A percentile compares a stretch with the other conserved stretches of the same genome.
Evolutionary conservation across 164 flowering plant species (phyloP).

Genomic region (Nymphaea thermarum): DNA sequence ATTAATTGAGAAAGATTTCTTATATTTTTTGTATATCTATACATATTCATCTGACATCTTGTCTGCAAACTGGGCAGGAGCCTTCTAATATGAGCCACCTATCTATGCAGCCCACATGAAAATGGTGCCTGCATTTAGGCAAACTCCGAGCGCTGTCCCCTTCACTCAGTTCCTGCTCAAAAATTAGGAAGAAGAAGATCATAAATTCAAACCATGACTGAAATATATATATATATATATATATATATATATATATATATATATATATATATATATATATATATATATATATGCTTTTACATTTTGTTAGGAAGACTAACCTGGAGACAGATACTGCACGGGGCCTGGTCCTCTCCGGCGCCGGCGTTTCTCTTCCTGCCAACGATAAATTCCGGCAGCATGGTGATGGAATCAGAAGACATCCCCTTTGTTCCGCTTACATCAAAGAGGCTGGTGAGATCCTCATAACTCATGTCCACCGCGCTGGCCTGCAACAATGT

Average conservation of each 20-base stretch:
- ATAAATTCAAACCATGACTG: no score
- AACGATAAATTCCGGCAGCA: neutral
- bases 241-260: no score
- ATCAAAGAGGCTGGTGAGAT: neutral
- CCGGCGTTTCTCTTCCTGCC: neutral
- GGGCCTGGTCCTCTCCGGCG: neutral
- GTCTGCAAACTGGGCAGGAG: neutral
- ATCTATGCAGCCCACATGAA: neutral
- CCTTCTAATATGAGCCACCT: neutral
- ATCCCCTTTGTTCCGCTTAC: neutral
- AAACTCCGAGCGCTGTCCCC: neutral
- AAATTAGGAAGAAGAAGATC: neutral
- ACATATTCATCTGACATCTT: neutral
- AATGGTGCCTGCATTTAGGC: neutral
- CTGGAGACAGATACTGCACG: neutral
- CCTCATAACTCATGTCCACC: neutral
- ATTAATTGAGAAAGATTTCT: no score
- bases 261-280: no score
- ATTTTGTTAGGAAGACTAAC: neutral
- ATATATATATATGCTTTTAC: no score
- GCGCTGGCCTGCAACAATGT: neutral
- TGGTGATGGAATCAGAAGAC: neutral
- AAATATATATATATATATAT: no score
- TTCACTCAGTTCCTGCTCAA: neutral
- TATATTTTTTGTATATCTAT: no score